Evolutionary conservation across 768 basidiomycete species (phyloP), one percentile per base, ranked within the genome.

Genomic region (Leucocoprinus sp.): DNA sequence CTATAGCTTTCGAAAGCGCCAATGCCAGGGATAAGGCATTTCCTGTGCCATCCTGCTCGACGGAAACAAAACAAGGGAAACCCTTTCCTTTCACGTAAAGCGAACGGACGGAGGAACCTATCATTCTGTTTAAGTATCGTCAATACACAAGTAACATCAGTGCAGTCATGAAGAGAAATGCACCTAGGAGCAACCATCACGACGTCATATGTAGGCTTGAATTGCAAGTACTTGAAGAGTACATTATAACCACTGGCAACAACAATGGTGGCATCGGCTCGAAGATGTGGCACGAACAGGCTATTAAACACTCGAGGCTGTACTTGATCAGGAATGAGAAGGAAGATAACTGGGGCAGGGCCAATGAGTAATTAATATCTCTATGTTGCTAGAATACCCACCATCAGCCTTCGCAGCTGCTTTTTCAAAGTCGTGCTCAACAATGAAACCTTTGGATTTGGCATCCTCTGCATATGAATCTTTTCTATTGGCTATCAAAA

Each of bases 131-230:
- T 18, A 9, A 17, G 12, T 31, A 22, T 17, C 38, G 22, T 35
- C 1, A 40, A 45, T 38, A 49, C 45, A 18, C 12, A 26, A 15
- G 21, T 44, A 26, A 19, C 6, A 11, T 45, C 14, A n/a, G n/a
- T 12, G 9, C 17, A n/a, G 18, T 29, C 26, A 8, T 17, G 8
- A 21, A 12, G 21, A 38, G 24, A 9, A 21, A 51, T 50, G 21
- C 48, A 76, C 78, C 79, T 69, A 9, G 79, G 79, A 14, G 78
- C 79, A 39, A 82, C 79, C 79, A 81, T 82, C 19, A 80, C 72
- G 21, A 80, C 76, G 55, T 79, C 70, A 53, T 80, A 78, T 15
- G 64, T 59, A 1, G 70, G 60, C 42, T 66, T 65, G 57, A 81
- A 78, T 26, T 75, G 59, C 19, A 81, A 62, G 15, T 80, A 64